Base-by-base conservation (phyloP, 2,329 filamentous ascomycete species). In the Monilinia fructicola region DNA sequence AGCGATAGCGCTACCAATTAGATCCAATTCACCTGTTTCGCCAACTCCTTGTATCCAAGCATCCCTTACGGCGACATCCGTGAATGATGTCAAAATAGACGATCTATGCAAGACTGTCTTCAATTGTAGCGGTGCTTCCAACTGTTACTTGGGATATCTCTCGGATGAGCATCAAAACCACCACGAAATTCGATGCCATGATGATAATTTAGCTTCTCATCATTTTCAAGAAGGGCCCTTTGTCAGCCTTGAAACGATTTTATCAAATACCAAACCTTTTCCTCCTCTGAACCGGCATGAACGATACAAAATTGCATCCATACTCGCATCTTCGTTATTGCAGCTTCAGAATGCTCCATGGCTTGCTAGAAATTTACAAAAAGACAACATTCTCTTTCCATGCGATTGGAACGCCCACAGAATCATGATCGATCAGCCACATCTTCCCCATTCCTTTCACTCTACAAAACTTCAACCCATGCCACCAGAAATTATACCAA, bases 331-430 rank as follows among this genome's bases (percentile, higher is more conserved):
- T 1, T 71, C 72, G 3, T 62, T 72, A 6, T 21, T 74, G 7
- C 72, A 74, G 52, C 67, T 74, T 12, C 72, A 73, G 16, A 56
- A 65, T 3, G 71, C 73, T 1, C 72, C 72, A 3, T 74, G 73
- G 73, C 66, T 75, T 5, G 16, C 46, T 4, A 54, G 54, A 4
- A 71, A 68, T 21, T 53, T 72, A 21, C 68, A 69, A 12, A 75
- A 74, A 61, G 61, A 68, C 4, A 58, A 72, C 10, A 73, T 75
- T 14, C 67, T 71, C 48, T 75, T 74, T 64, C 61, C 35, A 50
- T 53, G n/a, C 31, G 67, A 68, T 53, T 42, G 66, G 4, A 54
- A 67, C 9, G 69, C 52, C 12, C n/a, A 52, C 1, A 61, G 67
- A 26, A 50, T 73, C 12, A 38, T 65, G 11, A 35, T 68, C 11